These are phyloP conservation scores for Wickerhamiella sergipiensis DNA, from an alignment of 805 yeast genomes.

Conservation along the genomic window DNA sequence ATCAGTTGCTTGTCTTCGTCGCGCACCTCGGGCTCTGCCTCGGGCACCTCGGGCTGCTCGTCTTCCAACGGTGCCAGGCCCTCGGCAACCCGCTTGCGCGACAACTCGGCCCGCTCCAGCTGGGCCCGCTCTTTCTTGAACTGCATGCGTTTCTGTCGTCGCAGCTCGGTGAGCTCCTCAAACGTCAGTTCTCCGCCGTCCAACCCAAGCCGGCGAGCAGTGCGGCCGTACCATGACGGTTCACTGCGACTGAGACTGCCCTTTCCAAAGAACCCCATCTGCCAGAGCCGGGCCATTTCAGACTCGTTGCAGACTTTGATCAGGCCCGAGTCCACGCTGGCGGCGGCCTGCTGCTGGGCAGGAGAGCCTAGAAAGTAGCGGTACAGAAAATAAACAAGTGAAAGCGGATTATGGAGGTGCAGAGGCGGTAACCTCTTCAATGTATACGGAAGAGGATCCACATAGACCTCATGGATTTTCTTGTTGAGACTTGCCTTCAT, in stretches of 20 bases:
- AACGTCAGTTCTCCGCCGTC: slow-evolving; percentile 25
- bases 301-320: slow-evolving; percentile 24
- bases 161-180: slow-evolving; percentile 64
- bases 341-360: slow-evolving; percentile 10
- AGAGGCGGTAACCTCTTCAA: slow-evolving; percentile 37
- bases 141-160: slow-evolving; percentile 58
- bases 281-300: slow-evolving; percentile 56
- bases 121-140: slow-evolving; percentile 59
- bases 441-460: slow-evolving; percentile 46
- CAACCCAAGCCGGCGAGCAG: slow-evolving; percentile 40
- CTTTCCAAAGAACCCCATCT: slow-evolving; percentile 84
- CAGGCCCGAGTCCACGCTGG: slow-evolving; percentile 11
- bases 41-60: slow-evolving; percentile 25
- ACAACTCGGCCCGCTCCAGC: slow-evolving; percentile 38
- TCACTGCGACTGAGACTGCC: slow-evolving; percentile 83
- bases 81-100: slow-evolving; percentile 21
- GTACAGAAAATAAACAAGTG: slow-evolving; percentile 38
- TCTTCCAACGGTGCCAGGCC: slow-evolving; percentile 8
- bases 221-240: slow-evolving; percentile 76
- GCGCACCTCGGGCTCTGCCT: slow-evolving; percentile 15
- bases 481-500: slow-evolving; percentile 12
- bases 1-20: slow-evolving; percentile 16
- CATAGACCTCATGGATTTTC: slow-evolving; percentile 23
- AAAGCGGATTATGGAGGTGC: slow-evolving; percentile 53
- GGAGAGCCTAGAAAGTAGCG: slow-evolving; percentile 13